Base-by-base conservation (phyloP, 768 basidiomycete genomes). In the Lepiota brunneoincarnata region DNA sequence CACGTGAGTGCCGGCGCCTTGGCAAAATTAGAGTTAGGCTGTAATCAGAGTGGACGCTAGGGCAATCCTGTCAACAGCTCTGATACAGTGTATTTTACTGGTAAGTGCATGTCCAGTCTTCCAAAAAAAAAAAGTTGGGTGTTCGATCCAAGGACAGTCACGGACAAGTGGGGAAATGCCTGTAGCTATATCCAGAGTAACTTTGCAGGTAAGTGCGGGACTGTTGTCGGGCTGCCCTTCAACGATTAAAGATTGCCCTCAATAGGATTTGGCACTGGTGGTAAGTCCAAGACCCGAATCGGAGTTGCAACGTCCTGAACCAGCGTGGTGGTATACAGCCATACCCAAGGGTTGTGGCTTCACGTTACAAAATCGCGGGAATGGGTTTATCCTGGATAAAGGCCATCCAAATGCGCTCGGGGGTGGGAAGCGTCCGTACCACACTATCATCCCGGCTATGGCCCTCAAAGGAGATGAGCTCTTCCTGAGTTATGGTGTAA, bases 341-440 rank as follows among this genome's bases (percentile, higher is more conserved):
- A 76, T 99, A 36, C 97, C 97, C 0, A 87, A 90, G 61, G 93
- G 88, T 0, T 97, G 94, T 62, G 97, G 97, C 0, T 99, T 99
- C 68, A 97, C 94, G 0, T 78, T 99, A 12, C 97, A 99, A 70
- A 97, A 97, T 69, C 81, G 97, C 52, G 97, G 97, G 1, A 76
- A 84, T 10, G 87, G 89, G 4, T 99, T 99, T 67, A 75, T 83
- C 6, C 74, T 98, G 20, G 76, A 79, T 49, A 81, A 91, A 53
- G 83, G 82, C 1, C 96, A 98, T 65, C 89, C 93, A 1, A 98
- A 99, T 64, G 81, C 78, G 26, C 72, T 98, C 49, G 48, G 87
- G 86, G 86, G 87, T 15, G 84, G 88, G 3, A 98, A 98, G 72
- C 80, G 94, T 7, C 79, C 79, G 21, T 82, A 96, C 68, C 94